Evolutionary conservation across 352 stramenopile genomes (phyloP), one percentile per base, ranked within the genome.

Genomic region (Phytopythium montanum): DNA sequence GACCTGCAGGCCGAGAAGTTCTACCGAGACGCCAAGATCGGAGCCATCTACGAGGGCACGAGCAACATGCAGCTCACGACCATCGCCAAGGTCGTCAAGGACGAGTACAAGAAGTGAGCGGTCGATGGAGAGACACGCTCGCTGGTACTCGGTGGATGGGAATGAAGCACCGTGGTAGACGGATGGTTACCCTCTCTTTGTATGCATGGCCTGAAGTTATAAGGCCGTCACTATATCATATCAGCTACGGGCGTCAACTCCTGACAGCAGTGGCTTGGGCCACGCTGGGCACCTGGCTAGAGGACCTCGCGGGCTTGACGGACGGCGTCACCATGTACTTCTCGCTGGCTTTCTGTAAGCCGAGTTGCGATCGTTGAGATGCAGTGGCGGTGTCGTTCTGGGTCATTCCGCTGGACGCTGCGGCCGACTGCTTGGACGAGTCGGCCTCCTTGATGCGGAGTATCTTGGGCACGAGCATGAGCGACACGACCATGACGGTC

Each of bases 11-110:
- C 90, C 0, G 96, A 99, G 66, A 99, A 99, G 66, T 98, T 98
- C 65, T 99, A 93, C 69, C 88, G 97, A 56, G 97, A 99, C 72
- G 97, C 94, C 65, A 99, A 98, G 74, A 98, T 99, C 63, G 95
- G 95, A 48, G 82, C 86, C 25, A 99, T 99, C 58, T 99, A 99
- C 78, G 97, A 99, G 76, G 97, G 97, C 25, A 99, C 95, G 13
- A 98, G 84, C 68, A 98, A 98, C 73, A 98, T 99, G 82, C 95
- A 98, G 85, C 89, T 98, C 41, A 92, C 81, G 52, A 97, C 88
- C 13, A 97, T 97, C 61, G 89, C 91, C 51, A 97, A 97, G 70
- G 63, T 97, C 18, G 70, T 97, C 52, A 84, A 94, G 61, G 76
- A 96, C 29, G 81, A 97, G 63, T 97, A 91, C 74, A 90, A 89